A percentile compares a stretch with the other conserved stretches of the same genome.
These are phyloP conservation scores for Colletotrichum sp. DNA, from an alignment of 2,329 filamentous ascomycete species.

Conservation along the genomic window DNA sequence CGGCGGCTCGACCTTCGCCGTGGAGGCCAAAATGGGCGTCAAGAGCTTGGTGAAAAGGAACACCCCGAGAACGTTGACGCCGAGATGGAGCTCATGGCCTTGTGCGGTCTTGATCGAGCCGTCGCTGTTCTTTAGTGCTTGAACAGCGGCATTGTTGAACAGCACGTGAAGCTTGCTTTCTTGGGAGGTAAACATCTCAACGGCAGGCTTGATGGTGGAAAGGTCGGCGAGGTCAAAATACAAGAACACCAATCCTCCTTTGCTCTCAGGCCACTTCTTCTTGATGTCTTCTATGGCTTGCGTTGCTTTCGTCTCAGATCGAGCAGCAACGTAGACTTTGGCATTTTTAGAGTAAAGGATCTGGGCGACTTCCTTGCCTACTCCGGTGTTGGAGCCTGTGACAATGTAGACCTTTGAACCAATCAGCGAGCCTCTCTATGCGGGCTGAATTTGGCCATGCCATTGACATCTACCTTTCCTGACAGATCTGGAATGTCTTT, in stretches of 20 bases:
- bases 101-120: constrained; percentile 41
- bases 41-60: constrained; percentile 42
- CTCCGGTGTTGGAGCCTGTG: constrained; percentile 43
- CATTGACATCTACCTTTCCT: accelerated
- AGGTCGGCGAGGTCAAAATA: constrained; percentile 47
- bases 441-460: accelerated
- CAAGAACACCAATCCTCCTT: constrained; percentile 45
- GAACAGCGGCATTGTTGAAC: constrained; percentile 43
- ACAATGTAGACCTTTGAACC: constrained; percentile 51
- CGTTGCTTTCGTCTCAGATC: constrained; percentile 45
- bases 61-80: constrained; percentile 39
- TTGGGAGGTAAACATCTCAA: constrained; percentile 28
- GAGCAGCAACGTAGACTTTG: constrained; percentile 60
- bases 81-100: constrained; percentile 46
- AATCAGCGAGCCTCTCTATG: neutral
- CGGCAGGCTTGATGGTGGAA: constrained; percentile 33
- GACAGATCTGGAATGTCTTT: neutral
- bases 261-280: constrained; percentile 33
- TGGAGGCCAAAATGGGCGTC: constrained; percentile 34
- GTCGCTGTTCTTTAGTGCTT: neutral
- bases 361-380: constrained; percentile 55
- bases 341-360: constrained; percentile 59
- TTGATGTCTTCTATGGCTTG: constrained; percentile 49
- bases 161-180: constrained; percentile 40
- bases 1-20: constrained; percentile 30